Evolutionary conservation across 345 rosid genomes (phyloP), one percentile per base, ranked within the genome.

Genomic region (Bruguiera parviflora): DNA sequence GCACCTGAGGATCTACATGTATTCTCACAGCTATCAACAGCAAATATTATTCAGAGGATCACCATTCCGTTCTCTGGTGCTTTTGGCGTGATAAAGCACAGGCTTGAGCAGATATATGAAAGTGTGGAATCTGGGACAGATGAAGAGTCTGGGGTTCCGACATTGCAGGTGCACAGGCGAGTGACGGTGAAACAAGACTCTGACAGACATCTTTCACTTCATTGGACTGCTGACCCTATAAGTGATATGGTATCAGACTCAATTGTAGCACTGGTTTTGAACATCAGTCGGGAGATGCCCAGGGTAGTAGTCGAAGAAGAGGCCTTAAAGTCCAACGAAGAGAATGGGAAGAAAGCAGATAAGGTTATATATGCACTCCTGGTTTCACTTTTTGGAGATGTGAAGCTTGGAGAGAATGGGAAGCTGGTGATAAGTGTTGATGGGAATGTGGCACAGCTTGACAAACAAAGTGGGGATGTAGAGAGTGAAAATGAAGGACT

Each of bases 171-270:
- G 65, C 95, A 94, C 24, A 85, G 86, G 39, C 86, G 84, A 63
- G 95, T 91, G 24, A 83, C 88, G 0, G 78, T 94, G 80, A 94
- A 89, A 72, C 95, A 84, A 57, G 98, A 94, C 61, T 87, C 95
- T 35, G 95, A 94, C 49, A 94, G 80, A 63, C 97, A 94, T 67
- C 70, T 91, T 59, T 91, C 97, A 0, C 80, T 94, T 58, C 92
- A 94, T 64, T 94, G 98, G 98, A 67, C 79, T 58, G 83, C 95
- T 5, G 97, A 89, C 79, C 98, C 96, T 0, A 82, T 91, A 74
- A 84, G 91, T 25, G 98, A 94, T 81, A 94, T 91, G 95, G 95
- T 94, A 28, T 89, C 97, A 3, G 98, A 94, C 69, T 94, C 97
- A 15, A 53, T 89, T 61, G 95, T 91, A 61, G 98, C 98, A 53